phyloP scores from a whole-genome alignment of 129 eudicot genomes.

The Oenanthe sinensis region DNA sequence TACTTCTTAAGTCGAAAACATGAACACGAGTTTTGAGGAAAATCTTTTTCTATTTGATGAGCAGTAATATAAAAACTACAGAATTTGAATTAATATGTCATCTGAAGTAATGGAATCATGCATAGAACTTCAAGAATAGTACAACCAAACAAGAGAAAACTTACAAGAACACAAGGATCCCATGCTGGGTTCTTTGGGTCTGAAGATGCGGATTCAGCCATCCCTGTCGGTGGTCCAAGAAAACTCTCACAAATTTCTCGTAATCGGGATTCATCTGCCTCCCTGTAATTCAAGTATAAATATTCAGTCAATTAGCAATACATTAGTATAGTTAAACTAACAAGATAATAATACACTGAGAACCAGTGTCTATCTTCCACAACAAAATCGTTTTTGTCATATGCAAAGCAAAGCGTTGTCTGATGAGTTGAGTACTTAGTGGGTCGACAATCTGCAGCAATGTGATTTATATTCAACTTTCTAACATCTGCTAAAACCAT shows the following conservation, averaged over 20 bases:
- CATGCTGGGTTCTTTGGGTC: conserved; percentile 49
- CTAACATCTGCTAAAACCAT: background rate
- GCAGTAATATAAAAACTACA: background rate
- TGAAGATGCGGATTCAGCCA: conserved; percentile 49
- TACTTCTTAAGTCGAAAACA: background rate
- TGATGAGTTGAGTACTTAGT: background rate
- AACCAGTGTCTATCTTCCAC: background rate
- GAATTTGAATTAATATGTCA: background rate
- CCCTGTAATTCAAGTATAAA: conserved; percentile 38
- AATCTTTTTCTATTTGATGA: background rate
- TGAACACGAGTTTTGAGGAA: background rate
- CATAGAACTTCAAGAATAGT: background rate
- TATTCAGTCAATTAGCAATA: background rate
- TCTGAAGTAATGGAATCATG: background rate
- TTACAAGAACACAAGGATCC: conserved; percentile 91
- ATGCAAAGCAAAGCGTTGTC: background rate
- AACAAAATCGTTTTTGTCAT: background rate
- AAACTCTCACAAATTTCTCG: conserved; percentile 94
- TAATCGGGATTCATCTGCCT: conserved; percentile 86
- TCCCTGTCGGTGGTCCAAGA: conserved; percentile 98
- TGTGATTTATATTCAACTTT: background rate
- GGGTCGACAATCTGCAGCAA: background rate
- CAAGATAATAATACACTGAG: background rate
- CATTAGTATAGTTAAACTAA: background rate
- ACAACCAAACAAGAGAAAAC: conserved; percentile 16